Conservation (phyloP, 345 rosid genomes). For the Diplotaxis tenuifolia region DNA sequence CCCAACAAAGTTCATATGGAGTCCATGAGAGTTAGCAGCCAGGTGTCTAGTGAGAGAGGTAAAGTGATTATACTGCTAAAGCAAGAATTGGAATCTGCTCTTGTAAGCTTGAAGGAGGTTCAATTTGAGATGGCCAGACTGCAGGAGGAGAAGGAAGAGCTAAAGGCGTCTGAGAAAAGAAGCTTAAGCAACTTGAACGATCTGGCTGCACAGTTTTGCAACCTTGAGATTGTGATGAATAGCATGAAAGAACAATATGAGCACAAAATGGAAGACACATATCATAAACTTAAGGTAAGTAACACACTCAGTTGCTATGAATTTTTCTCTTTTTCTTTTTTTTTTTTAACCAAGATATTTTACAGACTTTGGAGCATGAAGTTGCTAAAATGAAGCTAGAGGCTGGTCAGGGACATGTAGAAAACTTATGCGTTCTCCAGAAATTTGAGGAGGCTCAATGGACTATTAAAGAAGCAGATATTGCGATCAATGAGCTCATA, state of each 20-base stretch:
- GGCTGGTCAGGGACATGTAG: slow-evolving; percentile 63
- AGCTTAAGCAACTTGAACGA: slow-evolving; percentile 48
- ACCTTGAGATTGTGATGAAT: slow-evolving; percentile 48
- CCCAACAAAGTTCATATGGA: slow-evolving; percentile 33
- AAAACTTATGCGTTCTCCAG: slow-evolving; percentile 62
- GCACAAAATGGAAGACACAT: slow-evolving; percentile 44
- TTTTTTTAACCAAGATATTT: slow-evolving; percentile 18
- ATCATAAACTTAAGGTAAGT: slow-evolving; percentile 48
- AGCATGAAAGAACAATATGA: slow-evolving; percentile 53
- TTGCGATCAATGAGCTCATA: slow-evolving; percentile 69
- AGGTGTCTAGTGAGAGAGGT: slow-evolving; percentile 46
- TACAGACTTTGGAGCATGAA: slow-evolving; percentile 74
- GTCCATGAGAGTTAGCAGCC: slow-evolving; percentile 26
- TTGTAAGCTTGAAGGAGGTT: slow-evolving; percentile 67
- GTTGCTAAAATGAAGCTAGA: slow-evolving; percentile 60
- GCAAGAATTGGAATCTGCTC: slow-evolving; percentile 75
- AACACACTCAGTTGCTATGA: slow-evolving; percentile 1
- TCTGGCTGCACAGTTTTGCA: slow-evolving; percentile 46
- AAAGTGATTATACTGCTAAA: slow-evolving; percentile 59
- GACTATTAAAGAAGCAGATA: slow-evolving; percentile 81
- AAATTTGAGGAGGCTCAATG: slow-evolving; percentile 92
- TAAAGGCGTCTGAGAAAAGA: slow-evolving; percentile 50
- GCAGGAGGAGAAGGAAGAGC: slow-evolving; percentile 60
- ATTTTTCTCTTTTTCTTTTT: slow-evolving; percentile 3
- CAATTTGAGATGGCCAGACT: slow-evolving; percentile 63